Evolutionary conservation across 2,329 filamentous ascomycete genomes (phyloP).

Genomic region (Xylariaceae sp.): DNA sequence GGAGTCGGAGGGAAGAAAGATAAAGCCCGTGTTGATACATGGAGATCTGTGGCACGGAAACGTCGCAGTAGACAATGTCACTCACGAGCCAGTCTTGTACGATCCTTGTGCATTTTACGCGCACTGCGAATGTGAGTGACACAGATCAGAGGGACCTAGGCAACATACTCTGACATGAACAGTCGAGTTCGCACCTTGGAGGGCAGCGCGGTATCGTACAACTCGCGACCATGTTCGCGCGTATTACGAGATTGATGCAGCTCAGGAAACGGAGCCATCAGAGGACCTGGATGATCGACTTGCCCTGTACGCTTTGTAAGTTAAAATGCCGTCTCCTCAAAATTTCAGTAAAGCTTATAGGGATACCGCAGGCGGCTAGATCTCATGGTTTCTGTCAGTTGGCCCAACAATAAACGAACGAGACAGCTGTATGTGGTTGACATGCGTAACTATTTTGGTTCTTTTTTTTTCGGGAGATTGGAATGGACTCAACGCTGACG

Average conservation of each 20-base stretch:
- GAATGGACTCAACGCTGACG: not conserved
- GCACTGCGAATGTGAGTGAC: conserved; percentile 32
- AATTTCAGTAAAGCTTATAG: not conserved
- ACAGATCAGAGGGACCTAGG: not conserved
- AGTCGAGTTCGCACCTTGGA: conserved; percentile 3
- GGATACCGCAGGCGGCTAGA: not conserved
- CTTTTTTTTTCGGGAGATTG: too few relatives aligned
- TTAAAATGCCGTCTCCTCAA: not conserved
- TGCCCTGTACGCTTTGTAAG: conserved; percentile 5
- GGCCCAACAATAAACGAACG: not conserved
- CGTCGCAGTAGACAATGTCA: conserved; percentile 29
- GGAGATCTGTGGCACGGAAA: conserved; percentile 42
- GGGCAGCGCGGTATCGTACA: not conserved
- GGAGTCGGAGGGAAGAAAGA: conserved; percentile 19
- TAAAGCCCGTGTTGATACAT: conserved; percentile 33
- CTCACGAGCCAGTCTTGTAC: conserved; percentile 31
- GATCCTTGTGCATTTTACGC: conserved; percentile 37
- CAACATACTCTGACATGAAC: not conserved
- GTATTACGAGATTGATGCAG: not conserved
- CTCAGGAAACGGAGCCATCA: not conserved
- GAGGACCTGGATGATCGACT: conserved; percentile 2
- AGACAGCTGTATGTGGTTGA: not conserved
- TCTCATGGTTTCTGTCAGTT: not conserved
- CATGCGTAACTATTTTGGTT: too few relatives aligned
- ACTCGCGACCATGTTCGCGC: not conserved